Evolutionary conservation across 2,329 filamentous ascomycete species (phyloP), one percentile per base, ranked within the genome.

Genomic region (Fusarium sterilihyphosum): DNA sequence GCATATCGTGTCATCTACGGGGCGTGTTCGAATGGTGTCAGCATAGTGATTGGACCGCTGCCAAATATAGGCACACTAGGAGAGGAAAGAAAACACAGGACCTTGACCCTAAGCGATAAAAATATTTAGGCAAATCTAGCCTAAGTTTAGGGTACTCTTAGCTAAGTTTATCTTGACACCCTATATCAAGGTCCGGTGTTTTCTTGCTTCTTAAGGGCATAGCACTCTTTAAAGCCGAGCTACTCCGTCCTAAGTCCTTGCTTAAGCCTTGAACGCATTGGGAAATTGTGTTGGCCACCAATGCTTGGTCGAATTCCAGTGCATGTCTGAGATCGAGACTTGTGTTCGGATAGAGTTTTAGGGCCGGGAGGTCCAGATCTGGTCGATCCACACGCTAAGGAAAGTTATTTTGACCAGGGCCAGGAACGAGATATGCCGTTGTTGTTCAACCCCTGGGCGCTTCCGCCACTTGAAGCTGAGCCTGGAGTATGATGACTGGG

Each of bases 241-340:
- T 40, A 46, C 20, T 24, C 47, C 14, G 24, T 9, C 17, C 16
- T 22, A 49, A 26, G 17, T 38, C 24, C 22, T 29, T 12, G 10
- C 26, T 17, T 57, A 17, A 38, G 60, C 43, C 29, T 18, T 57
- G 14, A 38, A 65, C 60, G 53, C 52, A 52, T 71, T 61, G 11
- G 61, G 54, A 17, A 67, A 56, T 38, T 47, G 52, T 59, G 44
- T 20, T 35, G 17, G 57, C 13, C 44, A 44, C 54, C 44, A 71
- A 62, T n/a, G 35, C 62, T 43, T 63, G 43, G 43, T 62, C 18
- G 22, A 63, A 74, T 73, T 73, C 71, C 71, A 73, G 61, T 49
- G 10, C 1, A 31, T 57, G 38, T 52, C 53, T 52, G 18, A 58
- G 38, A 56, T 62, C 29, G 40, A 56, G 35, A 37, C 57, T 43